Percentiles rank a stretch among this genome's conserved stretches.
These are phyloP conservation scores for Suillus discolor DNA, from an alignment of 768 basidiomycete genomes.

Conservation along the genomic window DNA sequence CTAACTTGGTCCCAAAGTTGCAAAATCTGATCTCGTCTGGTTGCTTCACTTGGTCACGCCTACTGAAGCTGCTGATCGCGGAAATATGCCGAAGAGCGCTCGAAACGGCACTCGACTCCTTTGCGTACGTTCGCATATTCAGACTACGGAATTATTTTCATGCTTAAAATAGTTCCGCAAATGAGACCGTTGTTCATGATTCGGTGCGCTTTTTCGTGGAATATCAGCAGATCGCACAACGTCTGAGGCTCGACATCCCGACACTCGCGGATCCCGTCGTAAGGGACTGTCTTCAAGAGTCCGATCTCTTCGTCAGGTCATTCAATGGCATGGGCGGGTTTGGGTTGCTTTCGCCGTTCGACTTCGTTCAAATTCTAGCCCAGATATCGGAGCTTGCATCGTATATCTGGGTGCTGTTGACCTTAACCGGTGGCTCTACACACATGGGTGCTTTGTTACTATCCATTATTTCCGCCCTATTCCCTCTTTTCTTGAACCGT, in stretches of 20 bases:
- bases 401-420: slow-evolving; percentile 67
- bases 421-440: slow-evolving; percentile 56
- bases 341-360: slow-evolving; percentile 78
- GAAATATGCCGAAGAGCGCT: slow-evolving; percentile 66
- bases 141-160: slow-evolving; percentile 12
- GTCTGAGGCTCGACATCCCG: slow-evolving; percentile 76
- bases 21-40: slow-evolving; percentile 70
- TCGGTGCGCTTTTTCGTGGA: slow-evolving; percentile 77
- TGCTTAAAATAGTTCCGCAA: slow-evolving; percentile 52
- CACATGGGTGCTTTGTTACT: slow-evolving; percentile 61
- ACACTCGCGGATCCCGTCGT: slow-evolving; percentile 73
- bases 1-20: slow-evolving; percentile 44
- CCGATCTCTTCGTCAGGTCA: slow-evolving; percentile 82
- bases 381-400: slow-evolving; percentile 71
- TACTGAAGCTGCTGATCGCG: slow-evolving; percentile 57
- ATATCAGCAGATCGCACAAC: slow-evolving; percentile 76
- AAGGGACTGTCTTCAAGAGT: slow-evolving; percentile 82
- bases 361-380: slow-evolving; percentile 74
- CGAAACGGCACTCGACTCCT: slow-evolving; percentile 68
- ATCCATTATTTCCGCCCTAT: slow-evolving; percentile 59
- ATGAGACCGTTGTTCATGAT: slow-evolving; percentile 72
- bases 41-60: slow-evolving; percentile 69
- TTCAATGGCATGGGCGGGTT: slow-evolving; percentile 75
- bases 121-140: slow-evolving; percentile 59
- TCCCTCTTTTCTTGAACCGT: slow-evolving; percentile 62